These are phyloP conservation scores for Peltaster fructicola DNA, from an alignment of 2,329 filamentous ascomycete species.

Conservation along the genomic window DNA sequence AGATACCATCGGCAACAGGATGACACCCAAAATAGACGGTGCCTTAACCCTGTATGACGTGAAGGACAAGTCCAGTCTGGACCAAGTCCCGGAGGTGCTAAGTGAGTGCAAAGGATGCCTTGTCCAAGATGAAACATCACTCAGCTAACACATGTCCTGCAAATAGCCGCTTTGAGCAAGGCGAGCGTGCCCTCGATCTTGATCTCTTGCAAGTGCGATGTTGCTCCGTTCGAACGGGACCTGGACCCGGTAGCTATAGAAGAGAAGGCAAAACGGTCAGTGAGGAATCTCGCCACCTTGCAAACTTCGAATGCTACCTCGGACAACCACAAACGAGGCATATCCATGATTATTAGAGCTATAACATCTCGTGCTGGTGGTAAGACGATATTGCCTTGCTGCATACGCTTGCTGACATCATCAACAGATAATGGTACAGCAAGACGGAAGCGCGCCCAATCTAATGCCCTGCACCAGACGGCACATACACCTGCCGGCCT, in stretches of 20 bases:
- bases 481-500: constrained; percentile 21
- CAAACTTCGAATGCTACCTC: constrained; percentile 53
- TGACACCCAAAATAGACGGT: constrained; percentile 62
- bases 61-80: constrained; percentile 56
- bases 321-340: constrained; percentile 56
- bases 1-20: constrained; percentile 40
- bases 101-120: constrained; percentile 41
- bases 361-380: constrained; percentile 50
- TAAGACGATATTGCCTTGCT: constrained; percentile 30
- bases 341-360: constrained; percentile 57
- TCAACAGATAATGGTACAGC: constrained; percentile 2
- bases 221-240: constrained; percentile 49
- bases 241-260: constrained; percentile 54
- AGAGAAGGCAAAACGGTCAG: constrained; percentile 40
- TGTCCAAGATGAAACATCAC: neutral
- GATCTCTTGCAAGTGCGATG: constrained; percentile 81
- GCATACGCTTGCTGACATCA: constrained; percentile 1
- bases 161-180: constrained; percentile 53
- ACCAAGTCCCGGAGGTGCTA: constrained; percentile 55
- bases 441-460: constrained; percentile 23
- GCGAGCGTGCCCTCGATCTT: constrained; percentile 60
- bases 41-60: constrained; percentile 80
- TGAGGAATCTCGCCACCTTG: constrained; percentile 50
- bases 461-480: constrained; percentile 24
- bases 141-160: constrained; percentile 1